Evolutionary conservation across 768 basidiomycete species (phyloP).

Genomic region (Suillus alpinus): DNA sequence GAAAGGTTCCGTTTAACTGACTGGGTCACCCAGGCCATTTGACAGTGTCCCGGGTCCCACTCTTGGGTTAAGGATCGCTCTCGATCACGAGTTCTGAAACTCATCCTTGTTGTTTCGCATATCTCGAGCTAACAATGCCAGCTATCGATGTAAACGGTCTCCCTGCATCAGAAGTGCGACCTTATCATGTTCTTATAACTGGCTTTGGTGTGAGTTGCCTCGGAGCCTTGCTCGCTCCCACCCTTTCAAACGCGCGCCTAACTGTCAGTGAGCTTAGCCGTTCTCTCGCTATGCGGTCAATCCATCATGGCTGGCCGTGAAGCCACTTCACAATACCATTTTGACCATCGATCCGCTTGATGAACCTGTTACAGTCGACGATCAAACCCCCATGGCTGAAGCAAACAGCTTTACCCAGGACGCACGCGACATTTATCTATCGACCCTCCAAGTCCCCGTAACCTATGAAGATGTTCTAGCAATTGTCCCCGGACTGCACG

Average conservation of each 20-base stretch:
- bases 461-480: constrained; percentile 55
- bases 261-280: constrained; percentile 39
- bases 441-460: constrained; percentile 56
- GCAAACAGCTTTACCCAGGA: constrained; percentile 13
- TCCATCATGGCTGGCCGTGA: constrained; percentile 72
- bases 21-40: background rate
- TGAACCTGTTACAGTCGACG: constrained; percentile 21
- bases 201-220: constrained; percentile 51
- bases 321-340: constrained; percentile 55
- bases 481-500: constrained; percentile 56
- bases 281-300: constrained; percentile 55
- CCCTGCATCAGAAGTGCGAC: constrained; percentile 28
- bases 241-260: constrained; percentile 11
- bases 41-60: background rate
- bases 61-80: background rate
- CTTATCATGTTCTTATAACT: constrained; percentile 46
- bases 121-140: constrained; percentile 26
- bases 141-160: constrained; percentile 20
- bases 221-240: constrained; percentile 19
- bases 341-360: constrained; percentile 39
- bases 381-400: constrained; percentile 11
- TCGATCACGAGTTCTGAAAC: background rate
- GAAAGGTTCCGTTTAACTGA: background rate
- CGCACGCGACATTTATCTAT: constrained; percentile 53
- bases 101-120: background rate